Base-by-base conservation (phyloP, 208 protist genomes). In the Porcisia deanei region DNA sequence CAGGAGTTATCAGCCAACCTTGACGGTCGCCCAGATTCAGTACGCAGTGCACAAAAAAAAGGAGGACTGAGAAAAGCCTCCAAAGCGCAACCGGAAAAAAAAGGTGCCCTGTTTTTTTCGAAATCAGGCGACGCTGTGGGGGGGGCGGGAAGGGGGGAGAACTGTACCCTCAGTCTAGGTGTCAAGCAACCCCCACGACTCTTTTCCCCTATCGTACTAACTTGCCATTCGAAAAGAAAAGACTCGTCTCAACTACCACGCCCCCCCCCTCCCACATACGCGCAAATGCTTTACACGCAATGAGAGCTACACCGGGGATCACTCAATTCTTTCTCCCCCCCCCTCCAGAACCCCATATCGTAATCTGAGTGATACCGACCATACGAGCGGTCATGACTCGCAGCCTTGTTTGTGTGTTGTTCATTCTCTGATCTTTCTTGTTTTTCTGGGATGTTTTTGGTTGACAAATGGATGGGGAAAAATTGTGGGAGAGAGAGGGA, bases 221-320 rank as follows among this genome's bases (percentile, higher is more conserved):
- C 25, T 45, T 20, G 12, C 22, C 71, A 77, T 14, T 30, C 39
- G 30, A 73, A 25, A 57, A 70, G 73, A 75, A 41, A n/a, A 41
- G 52, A 71, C 49, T 67, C 60, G 14, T 6, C 30, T 14, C 60
- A 9, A 12, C 34, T 8, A 65, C 63, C 34, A 49, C 41, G 63
- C 20, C 12, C 2, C 41, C 5, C 47, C 8, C 47, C 10, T 52
- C 10, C 47, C 47, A 52, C 47, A 52, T 12, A 52, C 8, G 47
- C 47, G 47, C 47, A 25, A 16, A 30, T 67, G 25, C 41, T 43
- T 9, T 22, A 0, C 41, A 49, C 63, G 8, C 63, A 22, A 1
- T n/a, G 63, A 67, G 41, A 67, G 41, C 63, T 12, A 52, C 22
- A 43, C 41, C 22, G 22, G 20, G 10, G 41, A 18, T 52, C 9